A percentile compares a stretch with the other conserved stretches of the same genome.
phyloP scores from a whole-genome alignment of 345 rosid genomes.

The Mercurialis annua region DNA sequence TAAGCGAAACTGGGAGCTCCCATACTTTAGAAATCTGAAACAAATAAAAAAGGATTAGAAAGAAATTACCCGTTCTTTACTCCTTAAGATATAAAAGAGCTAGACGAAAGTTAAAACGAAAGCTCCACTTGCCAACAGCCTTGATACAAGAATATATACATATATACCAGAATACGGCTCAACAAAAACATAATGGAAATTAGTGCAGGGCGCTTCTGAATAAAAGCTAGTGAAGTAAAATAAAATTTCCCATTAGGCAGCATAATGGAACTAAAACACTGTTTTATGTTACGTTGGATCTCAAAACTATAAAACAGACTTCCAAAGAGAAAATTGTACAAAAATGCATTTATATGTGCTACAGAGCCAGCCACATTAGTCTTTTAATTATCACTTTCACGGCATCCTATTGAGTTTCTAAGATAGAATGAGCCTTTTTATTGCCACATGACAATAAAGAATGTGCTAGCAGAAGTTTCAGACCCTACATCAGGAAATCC shows the following conservation, averaged over 20 bases:
- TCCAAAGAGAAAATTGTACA: background rate
- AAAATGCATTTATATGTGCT: background rate
- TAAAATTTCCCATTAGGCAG: background rate
- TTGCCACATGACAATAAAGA: constrained; percentile 1
- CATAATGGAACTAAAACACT: background rate
- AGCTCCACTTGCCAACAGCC: background rate
- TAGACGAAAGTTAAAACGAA: background rate
- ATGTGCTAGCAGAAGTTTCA: too few relatives aligned
- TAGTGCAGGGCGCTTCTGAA: background rate
- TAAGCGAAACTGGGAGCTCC: constrained; percentile 65
- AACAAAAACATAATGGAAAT: background rate
- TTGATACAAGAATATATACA: background rate
- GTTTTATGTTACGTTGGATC: background rate
- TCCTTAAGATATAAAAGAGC: background rate
- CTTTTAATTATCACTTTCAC: background rate
- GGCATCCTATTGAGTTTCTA: constrained; percentile 2
- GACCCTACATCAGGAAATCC: background rate
- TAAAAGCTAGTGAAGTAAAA: background rate
- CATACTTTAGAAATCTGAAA: constrained; percentile 66
- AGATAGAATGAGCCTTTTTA: background rate
- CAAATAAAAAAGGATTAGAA: constrained; percentile 8
- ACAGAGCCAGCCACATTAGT: background rate
- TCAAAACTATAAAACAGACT: background rate
- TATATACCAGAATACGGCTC: background rate
- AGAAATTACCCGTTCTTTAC: background rate